Evolutionary conservation across 306 rosid genomes (phyloP).

Genomic region (Oxytropis ochrocephala): DNA sequence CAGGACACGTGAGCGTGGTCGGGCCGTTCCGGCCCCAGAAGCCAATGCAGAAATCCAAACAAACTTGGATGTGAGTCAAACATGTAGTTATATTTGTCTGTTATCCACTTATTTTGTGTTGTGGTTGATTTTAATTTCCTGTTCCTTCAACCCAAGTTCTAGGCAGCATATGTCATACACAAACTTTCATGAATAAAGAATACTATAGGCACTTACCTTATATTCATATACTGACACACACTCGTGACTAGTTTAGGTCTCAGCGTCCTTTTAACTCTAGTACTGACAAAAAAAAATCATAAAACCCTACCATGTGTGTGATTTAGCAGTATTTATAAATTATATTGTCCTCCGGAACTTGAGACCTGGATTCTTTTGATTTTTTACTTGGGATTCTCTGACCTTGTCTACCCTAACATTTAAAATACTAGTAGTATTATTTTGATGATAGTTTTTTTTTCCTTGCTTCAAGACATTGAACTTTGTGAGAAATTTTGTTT

Average conservation of each 20-base stretch:
- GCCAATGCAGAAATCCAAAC: slow-evolving; percentile 93
- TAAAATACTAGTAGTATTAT: not conserved
- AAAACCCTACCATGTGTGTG: not conserved
- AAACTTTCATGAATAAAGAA: not conserved
- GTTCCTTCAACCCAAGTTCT: slow-evolving; percentile 5
- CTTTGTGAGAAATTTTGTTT: slow-evolving; percentile 19
- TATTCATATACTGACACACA: not conserved
- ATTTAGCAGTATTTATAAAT: not conserved
- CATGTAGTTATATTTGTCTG: not conserved
- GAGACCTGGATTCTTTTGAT: slow-evolving; percentile 16
- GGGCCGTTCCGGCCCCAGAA: slow-evolving; percentile 91
- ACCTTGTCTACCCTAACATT: slow-evolving; percentile 22
- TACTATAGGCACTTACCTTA: not conserved
- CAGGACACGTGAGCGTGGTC: slow-evolving; percentile 71
- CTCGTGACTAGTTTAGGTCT: not conserved
- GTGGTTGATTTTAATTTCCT: not conserved
- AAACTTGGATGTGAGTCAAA: slow-evolving; percentile 77
- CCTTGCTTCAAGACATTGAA: slow-evolving; percentile 18
- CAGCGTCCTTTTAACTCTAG: not conserved
- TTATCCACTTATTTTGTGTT: slow-evolving; percentile 1
- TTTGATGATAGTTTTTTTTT: slow-evolving; percentile 4
- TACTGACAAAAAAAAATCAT: not conserved
- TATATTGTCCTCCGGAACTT: slow-evolving; percentile 9
- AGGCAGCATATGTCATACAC: not conserved
- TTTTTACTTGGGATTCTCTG: slow-evolving; percentile 31